Evolutionary conservation across 192 early-diverging fungal genomes (phyloP), one percentile per base, ranked within the genome.

Genomic region (Helicostylum pulchrum): DNA sequence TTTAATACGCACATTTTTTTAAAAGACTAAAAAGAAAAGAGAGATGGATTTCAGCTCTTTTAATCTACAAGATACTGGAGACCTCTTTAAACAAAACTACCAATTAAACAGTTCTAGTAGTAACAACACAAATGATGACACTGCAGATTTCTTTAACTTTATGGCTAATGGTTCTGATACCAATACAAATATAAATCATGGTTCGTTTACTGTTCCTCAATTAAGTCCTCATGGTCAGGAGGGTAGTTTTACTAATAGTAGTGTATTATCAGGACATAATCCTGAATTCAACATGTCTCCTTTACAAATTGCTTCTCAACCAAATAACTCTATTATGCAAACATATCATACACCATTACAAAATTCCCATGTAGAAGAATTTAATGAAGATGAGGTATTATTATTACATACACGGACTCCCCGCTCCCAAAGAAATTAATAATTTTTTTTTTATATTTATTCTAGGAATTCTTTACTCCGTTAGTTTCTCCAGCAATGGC

Each of bases 401-500:
- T 54, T 42, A 26, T 26, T 26, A 26, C 2, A 26, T 26, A 26
- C 2, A 26, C n/a, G n/a, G 26, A 26, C 26, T 26, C 26, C 26
- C 26, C n/a, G n/a, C n/a, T n/a, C n/a, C 26, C 26, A 26, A 26
- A 26, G n/a, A 26, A 26, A 26, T 26, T 26, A 26, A 26, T 26
- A 26, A 2, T 26, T 46, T 36, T 15, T 65, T 26, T 62, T 43
- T 62, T 32, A 26, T 64, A 21, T 64, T 53, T 64, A 34, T 55
- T 36, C 14, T 44, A 76, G 74, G 65, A 68, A 66, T 68, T 71
- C 43, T 80, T 87, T 31, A 88, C 88, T 19, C 88, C 88, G 0
- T 68, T 90, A 31, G 79, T 90, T 17, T 90, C 88, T 26, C 88
- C 88, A 14, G 86, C 84, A 6, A 85, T 90, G 66, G 87, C 85